Conservation (phyloP, 2,329 filamentous ascomycete species). For the Aschersonia sp. region DNA sequence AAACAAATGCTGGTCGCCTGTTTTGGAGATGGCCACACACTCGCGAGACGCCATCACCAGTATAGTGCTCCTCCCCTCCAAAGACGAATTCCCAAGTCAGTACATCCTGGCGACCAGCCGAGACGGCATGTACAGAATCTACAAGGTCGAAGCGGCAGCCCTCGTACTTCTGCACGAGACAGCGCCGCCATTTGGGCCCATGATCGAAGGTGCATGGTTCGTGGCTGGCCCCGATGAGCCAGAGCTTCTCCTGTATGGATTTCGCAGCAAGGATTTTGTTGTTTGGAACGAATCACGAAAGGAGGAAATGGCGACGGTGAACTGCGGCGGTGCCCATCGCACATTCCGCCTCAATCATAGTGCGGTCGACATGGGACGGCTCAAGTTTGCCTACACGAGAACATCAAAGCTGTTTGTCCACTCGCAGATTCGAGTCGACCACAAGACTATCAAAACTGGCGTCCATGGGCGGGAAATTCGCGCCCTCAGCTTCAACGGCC, state of each 20-base stretch:
- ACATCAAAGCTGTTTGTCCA: constrained; percentile 38
- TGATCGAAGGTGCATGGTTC: constrained; percentile 62
- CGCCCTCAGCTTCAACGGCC: constrained; percentile 29
- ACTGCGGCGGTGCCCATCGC: constrained; percentile 76
- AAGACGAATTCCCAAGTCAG: constrained; percentile 3
- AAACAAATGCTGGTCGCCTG: constrained; percentile 11
- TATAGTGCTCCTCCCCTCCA: constrained; percentile 33
- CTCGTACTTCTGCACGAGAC: constrained; percentile 50
- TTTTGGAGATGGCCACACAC: constrained; percentile 23
- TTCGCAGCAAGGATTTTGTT: constrained; percentile 65
- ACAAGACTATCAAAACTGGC: constrained; percentile 47
- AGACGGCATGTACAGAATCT: constrained; percentile 63
- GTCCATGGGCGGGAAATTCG: constrained; percentile 76
- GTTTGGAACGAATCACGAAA: constrained; percentile 65
- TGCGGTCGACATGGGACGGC: constrained; percentile 14
- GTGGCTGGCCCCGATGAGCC: constrained; percentile 16
- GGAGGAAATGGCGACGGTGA: constrained; percentile 53
- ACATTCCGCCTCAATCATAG: constrained; percentile 43
- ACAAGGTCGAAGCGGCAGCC: constrained; percentile 19
- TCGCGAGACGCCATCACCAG: constrained; percentile 52
- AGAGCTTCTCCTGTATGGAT: constrained; percentile 64
- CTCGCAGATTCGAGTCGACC: constrained; percentile 21
- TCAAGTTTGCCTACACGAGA: constrained; percentile 61
- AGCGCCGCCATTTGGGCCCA: constrained; percentile 55
- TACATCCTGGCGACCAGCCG: constrained; percentile 60